Conservation (phyloP, 352 stramenopile genomes). For the Phytopythium chamaehyphon region DNA sequence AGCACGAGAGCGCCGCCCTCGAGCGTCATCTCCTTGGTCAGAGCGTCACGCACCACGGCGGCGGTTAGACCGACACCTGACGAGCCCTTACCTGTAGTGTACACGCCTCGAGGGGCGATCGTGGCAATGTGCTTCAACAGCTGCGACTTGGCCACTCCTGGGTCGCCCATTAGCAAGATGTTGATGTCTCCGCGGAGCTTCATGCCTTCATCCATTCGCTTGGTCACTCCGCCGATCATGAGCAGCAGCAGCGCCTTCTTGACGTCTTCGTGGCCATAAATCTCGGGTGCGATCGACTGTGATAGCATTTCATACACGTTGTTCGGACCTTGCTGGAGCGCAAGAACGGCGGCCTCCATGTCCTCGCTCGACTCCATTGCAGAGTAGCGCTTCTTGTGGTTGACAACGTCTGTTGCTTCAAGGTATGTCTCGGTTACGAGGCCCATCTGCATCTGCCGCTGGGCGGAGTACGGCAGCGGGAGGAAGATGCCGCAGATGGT, state of each 20-base stretch:
- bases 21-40: conserved; percentile 92
- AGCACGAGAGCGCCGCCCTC: conserved; percentile 96
- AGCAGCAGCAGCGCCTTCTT: conserved; percentile 98
- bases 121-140: conserved; percentile 98
- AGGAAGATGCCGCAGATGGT: conserved; percentile 97
- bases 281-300: conserved; percentile 97
- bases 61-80: conserved; percentile 98
- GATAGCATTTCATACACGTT: conserved; percentile 94
- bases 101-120: conserved; percentile 96
- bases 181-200: conserved; percentile 98
- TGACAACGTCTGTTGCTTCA: conserved; percentile 92
- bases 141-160: conserved; percentile 98
- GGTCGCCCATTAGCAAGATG: conserved; percentile 98
- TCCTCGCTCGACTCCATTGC: conserved; percentile 86
- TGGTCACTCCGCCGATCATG: conserved; percentile 93
- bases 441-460: conserved; percentile 95
- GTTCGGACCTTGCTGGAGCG: conserved; percentile 52
- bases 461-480: conserved; percentile 89
- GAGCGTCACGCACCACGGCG: conserved; percentile 94
- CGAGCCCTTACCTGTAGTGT: conserved; percentile 99
- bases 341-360: conserved; percentile 75
- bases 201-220: conserved; percentile 93
- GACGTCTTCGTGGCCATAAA: conserved; percentile 99
- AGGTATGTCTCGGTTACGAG: conserved; percentile 98
- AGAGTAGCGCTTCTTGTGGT: conserved; percentile 98